Conservation (phyloP, 306 rosid species). For the Quercus dentata region DNA sequence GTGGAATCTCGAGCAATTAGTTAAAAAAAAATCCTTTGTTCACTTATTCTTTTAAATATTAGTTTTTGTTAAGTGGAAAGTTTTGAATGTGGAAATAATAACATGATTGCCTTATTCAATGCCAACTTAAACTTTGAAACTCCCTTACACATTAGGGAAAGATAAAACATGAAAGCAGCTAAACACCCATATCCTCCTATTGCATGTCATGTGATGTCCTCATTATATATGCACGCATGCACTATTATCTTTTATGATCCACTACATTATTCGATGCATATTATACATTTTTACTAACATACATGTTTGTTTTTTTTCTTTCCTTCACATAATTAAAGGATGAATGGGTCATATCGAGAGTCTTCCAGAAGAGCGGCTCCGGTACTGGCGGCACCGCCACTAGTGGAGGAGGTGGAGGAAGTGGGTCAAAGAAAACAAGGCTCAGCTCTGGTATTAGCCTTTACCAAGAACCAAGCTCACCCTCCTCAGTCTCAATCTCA, state of each 20-base stretch:
- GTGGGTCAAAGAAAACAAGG: constrained; percentile 50
- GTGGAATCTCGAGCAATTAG: too few relatives aligned
- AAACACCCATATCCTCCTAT: background rate
- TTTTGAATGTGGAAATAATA: too few relatives aligned
- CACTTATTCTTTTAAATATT: too few relatives aligned
- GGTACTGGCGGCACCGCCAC: constrained; percentile 24
- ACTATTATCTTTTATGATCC: too few relatives aligned
- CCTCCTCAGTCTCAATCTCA: constrained; percentile 70
- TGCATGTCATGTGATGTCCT: background rate
- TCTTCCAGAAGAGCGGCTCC: constrained; percentile 63
- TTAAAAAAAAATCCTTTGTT: background rate
- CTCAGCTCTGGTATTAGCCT: constrained; percentile 25
- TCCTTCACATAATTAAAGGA: constrained; percentile 36
- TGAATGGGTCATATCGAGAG: constrained; percentile 97
- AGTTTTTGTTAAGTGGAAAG: too few relatives aligned
- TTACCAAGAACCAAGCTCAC: constrained; percentile 70
- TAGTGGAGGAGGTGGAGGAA: constrained; percentile 1
- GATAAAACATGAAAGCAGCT: background rate
- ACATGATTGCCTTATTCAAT: background rate
- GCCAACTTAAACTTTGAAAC: background rate
- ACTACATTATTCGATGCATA: background rate
- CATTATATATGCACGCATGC: background rate
- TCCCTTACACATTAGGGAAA: background rate
- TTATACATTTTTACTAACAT: too few relatives aligned
- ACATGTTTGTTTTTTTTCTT: background rate